Evolutionary conservation across 1,284 basidiomycete genomes (phyloP), one percentile per base, ranked within the genome.

Genomic region (Trichosporon sp.): DNA sequence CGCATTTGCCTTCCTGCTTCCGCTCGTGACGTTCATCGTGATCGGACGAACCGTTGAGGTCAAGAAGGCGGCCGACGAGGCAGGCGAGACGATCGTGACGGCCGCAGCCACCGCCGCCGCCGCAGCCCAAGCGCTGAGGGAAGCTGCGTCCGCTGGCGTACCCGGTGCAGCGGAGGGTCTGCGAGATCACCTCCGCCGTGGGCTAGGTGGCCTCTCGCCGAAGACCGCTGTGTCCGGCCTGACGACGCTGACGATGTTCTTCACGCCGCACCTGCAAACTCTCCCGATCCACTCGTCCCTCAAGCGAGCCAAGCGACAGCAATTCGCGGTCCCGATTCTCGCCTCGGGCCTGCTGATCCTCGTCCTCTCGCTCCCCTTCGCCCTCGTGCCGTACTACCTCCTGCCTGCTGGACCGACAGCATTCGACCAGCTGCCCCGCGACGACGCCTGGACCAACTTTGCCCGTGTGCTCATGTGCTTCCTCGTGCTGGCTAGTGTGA

Each of bases 341-440:
- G 65, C 72, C 9, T 67, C 76, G 2, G 71, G 75, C 8, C 58
- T 70, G 14, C 62, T 71, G 37, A 66, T 79, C 54, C 70, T 81
- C 14, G 63, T 74, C 21, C 68, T 82, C 13, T 64, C 72, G 27
- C 72, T 82, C 8, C 81, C 81, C 0, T 69, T 79, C 31, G 73
- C 78, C 2, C 71, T 82, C 10, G 80, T 82, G 2, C 81, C 80
- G 6, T 82, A 82, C 70, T 80, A 80, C 65, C 76, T 81, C 56
- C 71, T 80, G 27, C 54, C 56, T n/a, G 44, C 62, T 13, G 67
- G 62, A 1, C 71, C 76, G 1, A 61, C 70, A 0, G 73, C 77
- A 7, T 78, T 79, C 44, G 67, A 68, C 13, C 65, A 66, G 23
- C 63, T 78, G 4, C 77, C 78, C 0, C 62, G 68, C 2, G 69